Percentiles rank a stretch among this genome's conserved stretches.
Conservation (phyloP, 108 stramenopile species). For the Hondaea fermentalgiana region DNA sequence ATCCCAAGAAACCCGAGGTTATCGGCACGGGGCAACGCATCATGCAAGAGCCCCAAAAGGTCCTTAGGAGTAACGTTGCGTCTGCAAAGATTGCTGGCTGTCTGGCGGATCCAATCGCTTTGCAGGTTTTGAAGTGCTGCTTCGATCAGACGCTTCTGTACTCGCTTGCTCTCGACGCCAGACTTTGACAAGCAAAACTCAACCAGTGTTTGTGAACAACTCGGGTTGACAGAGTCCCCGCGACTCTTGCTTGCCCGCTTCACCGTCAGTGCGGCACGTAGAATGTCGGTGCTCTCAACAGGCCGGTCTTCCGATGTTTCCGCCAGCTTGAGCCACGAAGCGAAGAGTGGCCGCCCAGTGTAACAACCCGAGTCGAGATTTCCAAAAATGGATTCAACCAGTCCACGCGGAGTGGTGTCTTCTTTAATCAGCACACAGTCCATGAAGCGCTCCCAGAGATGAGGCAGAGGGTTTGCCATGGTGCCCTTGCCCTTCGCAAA, state of each 20-base stretch:
- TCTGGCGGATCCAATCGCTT: not conserved
- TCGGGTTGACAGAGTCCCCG: not conserved
- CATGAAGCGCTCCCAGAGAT: not conserved
- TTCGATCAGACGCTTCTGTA: not conserved
- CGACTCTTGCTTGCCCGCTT: not conserved
- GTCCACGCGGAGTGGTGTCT: not conserved
- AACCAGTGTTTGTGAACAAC: not conserved
- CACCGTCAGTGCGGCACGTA: not conserved
- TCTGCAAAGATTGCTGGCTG: not conserved
- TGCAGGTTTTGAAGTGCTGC: not conserved
- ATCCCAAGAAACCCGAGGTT: not conserved
- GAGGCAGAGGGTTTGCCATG: not conserved
- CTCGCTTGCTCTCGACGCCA: not conserved
- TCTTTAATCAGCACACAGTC: not conserved
- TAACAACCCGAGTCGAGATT: not conserved
- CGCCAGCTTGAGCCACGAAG: not conserved
- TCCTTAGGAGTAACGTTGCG: not conserved
- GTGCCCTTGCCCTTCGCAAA: not conserved
- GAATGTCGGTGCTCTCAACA: not conserved
- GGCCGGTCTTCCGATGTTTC: not conserved
- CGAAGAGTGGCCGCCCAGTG: not conserved
- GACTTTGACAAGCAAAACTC: not conserved
- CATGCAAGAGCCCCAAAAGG: not conserved
- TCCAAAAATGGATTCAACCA: not conserved
- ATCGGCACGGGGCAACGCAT: not conserved